Evolutionary conservation across 2,329 filamentous ascomycete species (phyloP), one percentile per base, ranked within the genome.

Genomic region (Orbilia javanica): DNA sequence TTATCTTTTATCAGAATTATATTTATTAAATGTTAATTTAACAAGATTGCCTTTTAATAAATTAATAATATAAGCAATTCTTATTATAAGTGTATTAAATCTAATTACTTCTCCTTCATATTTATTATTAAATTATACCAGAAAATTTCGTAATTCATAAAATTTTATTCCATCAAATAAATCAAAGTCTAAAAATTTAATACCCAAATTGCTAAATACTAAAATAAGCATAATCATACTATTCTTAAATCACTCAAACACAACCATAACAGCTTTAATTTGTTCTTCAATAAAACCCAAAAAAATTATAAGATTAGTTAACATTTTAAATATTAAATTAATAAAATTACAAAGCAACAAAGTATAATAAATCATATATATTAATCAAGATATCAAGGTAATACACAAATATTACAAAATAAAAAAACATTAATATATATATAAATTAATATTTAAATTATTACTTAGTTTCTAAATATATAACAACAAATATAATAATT

Each of bases 251-350:
- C 36, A 22, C 36, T 34, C 10, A 57, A 57, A 57, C 7, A 57
- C 36, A 10, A 22, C 8, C 8, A 57, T 57, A 3, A 57, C 20
- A 8, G 15, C 15, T 39, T 22, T 57, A 57, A 22, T 57, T 57
- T 57, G 15, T 34, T 57, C 20, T 10, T 10, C 15, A 36, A 10
- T 22, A 39, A 57, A 57, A 10, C n/a, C n/a, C 20, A 15, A 27
- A 20, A 57, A 20, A 10, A 36, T 20, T 3, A 57, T 39, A 57
- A 39, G 2, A 8, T 20, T 22, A 13, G 1, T 34, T 57, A n/a
- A 57, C 25, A 57, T 57, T 57, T 57, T n/a, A 39, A 22, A 57
- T 57, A 57, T 57, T 57, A 57, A 8, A 22, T 57, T 57, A 22
- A 57, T 57, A 57, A 13, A n/a, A 13, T 57, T 57, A 8, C 13